Base-by-base conservation (phyloP, 371 early-diverging fungal genomes). In the Mortierella sp. region DNA sequence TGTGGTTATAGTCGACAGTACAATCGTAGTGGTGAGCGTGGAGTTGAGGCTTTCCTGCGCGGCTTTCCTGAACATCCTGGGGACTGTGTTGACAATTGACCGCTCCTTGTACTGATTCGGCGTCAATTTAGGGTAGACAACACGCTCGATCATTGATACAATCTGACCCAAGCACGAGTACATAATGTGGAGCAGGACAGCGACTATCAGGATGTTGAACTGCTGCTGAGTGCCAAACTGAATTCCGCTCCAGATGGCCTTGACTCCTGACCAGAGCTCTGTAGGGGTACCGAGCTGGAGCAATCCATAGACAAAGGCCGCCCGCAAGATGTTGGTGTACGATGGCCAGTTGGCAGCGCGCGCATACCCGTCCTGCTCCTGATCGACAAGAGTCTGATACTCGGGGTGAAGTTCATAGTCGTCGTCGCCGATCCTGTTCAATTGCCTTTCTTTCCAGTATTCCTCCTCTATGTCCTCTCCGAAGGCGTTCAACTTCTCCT, bases 31-130 rank as follows among this genome's bases (percentile, higher is more conserved):
- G 24, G 86, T 45, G 2, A 85, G 68, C 4, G 70, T 52, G 21
- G 86, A 85, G 73, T 85, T 81, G 48, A 85, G 80, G 19, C 79
- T 81, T 70, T 78, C 73, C 73, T 82, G 82, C 38, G 80, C 16
- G 0, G 79, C 70, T 21, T 72, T 79, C 45, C 80, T 65, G 31
- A 82, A 44, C 45, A 50, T 48, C 57, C 73, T 73, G 3, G 86
- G 77, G 2, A 72, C 28, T 2, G 78, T 74, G 38, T 52, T 76
- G 13, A 81, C n/a, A 52, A 85, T 65, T 3, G 86, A 85, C 10
- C 74, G 77, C 50, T 85, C 80, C 45, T 79, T 38, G 21, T 70
- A 70, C 38, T 83, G 71, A 16, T 79, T 73, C 2, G 65, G 77
- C 14, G 81, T 50, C 65, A 81, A 38, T 2, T 65, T 63, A 3